Evolutionary conservation across 306 rosid species (phyloP).

Genomic region (Gastrolobium villosum): DNA sequence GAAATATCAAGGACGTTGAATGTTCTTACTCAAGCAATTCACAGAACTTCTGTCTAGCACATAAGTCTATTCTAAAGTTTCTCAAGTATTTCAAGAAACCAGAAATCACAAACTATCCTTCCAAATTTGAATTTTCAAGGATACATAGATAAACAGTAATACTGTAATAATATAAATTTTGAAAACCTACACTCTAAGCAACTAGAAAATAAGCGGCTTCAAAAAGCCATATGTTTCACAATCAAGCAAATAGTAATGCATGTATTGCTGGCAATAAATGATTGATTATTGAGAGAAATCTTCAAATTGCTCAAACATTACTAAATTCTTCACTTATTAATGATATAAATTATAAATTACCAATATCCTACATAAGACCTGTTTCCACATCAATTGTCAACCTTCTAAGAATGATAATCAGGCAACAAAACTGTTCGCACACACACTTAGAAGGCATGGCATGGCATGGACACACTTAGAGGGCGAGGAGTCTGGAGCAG

Average conservation of each 20-base stretch:
- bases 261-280: slow-evolving; percentile 9
- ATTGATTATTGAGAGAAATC: background rate
- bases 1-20: background rate
- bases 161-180: background rate
- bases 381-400: background rate
- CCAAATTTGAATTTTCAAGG: slow-evolving; percentile 6
- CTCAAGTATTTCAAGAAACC: background rate
- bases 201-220: background rate
- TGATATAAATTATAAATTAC: background rate
- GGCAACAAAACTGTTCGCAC: background rate
- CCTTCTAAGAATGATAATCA: background rate
- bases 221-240: background rate
- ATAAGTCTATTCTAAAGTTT: background rate
- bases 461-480: too few relatives aligned
- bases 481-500: too few relatives aligned
- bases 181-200: background rate
- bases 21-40: background rate
- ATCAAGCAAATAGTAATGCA: background rate
- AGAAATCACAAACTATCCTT: background rate
- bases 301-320: background rate
- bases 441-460: too few relatives aligned
- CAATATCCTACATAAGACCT: background rate
- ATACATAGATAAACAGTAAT: background rate
- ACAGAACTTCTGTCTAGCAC: slow-evolving; percentile 5
- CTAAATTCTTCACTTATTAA: background rate